Base-by-base conservation (phyloP, 2,329 filamentous ascomycete species). In the Pezicula carpinea region DNA sequence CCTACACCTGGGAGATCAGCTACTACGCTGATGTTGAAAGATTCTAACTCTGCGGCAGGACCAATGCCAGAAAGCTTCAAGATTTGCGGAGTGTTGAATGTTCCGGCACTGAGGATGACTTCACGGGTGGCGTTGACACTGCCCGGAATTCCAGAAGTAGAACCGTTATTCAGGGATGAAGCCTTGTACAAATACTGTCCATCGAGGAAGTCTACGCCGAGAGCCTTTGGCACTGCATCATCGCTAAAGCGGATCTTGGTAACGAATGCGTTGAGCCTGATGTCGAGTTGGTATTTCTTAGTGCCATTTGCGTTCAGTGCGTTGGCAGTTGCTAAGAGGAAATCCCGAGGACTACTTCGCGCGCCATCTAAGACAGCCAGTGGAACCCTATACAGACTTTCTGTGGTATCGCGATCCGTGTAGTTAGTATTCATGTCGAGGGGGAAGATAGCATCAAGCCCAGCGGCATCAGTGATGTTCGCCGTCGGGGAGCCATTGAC, bases 1-100 rank as follows among this genome's bases (percentile, higher is more conserved):
- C 81, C 82, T 14, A 86, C 80, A 42, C 79, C 82, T 0, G 79
- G 80, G 1, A 80, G 68, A 56, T 84, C 70, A 3, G 65, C 63
- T 31, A 81, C 54, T 4, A 80, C 66, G 2, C 67, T 62, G 49
- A 83, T 80, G 31, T 66, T 60, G 55, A 74, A 54, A 26, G 53
- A 49, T 19, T 56, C 17, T 5, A 71, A 62, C 56, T 70, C 66
- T 2, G 49, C 59, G 7, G 53, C 56, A 14, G 66, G 64, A 1
- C 70, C 70, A 36, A 73, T 57, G 32, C 70, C 71, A 29, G 65
- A 69, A 3, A 71, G 64, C 55, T 71, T 70, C 14, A 72, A 64
- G 40, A 73, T 56, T 50, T 70, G 67, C 4, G 69, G 69, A 1
- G 65, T 67, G 56, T 70, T 69, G 59, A 69, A 68, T 7, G 69